Base-by-base conservation (phyloP, 352 stramenopile species). In the Pythium phragmitis region DNA sequence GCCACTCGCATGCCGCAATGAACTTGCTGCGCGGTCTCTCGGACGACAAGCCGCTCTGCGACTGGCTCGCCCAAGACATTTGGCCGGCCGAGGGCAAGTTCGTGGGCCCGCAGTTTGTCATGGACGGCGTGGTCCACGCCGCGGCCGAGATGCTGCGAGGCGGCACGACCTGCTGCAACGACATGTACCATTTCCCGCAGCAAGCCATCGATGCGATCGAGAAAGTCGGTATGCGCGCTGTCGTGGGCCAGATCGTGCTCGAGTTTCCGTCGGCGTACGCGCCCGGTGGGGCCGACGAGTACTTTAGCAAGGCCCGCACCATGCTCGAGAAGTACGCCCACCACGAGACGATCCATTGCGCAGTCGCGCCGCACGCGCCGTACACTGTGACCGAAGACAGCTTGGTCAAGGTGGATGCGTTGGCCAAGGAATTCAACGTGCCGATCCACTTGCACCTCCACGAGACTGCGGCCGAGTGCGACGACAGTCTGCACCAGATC, bases 111-210 rank as follows among this genome's bases (percentile, higher is more conserved):
- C 79, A 85, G 16, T 96, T 96, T 61, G 72, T 96, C 19, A 65
- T 68, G 13, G 80, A 90, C 47, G 88, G 85, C 43, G 88, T 86
- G 64, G 76, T 73, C 17, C 83, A 95, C 50, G 88, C 87, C 2
- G 79, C 78, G 6, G 88, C 88, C n/a, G 89, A 97, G 76, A 94
- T 96, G 80, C 80, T 97, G n/a, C 81, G 85, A 19, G 70, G 79
- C 43, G 89, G 89, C 34, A 96, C 87, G 28, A 97, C 89, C 16
- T 96, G 88, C 70, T 94, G 84, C 70, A 96, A 96, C 57, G 88
- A 97, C 73, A 97, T 97, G 89, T 96, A 95, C 79, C 96, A 94
- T 68, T 96, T 93, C 66, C 73, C 83, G 0, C 66, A 87, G 3
- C 73, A 82, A 9, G 70, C 75, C 8, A 83, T 76, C 37, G 56